Base-by-base conservation (phyloP, 805 yeast genomes). In the Spathaspora boniae region DNA sequence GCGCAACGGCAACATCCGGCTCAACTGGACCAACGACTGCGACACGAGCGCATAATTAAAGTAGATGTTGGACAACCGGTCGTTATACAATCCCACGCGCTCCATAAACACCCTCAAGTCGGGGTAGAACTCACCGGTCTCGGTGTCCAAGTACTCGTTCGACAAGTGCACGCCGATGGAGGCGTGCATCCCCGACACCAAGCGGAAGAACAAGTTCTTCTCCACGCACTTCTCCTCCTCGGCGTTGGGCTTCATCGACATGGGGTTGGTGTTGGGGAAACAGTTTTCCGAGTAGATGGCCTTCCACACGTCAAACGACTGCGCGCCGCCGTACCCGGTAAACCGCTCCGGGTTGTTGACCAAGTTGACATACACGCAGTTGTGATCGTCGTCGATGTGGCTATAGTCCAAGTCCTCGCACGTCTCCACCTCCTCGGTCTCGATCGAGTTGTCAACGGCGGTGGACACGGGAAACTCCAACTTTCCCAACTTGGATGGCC, bases 261-360 rank as follows among this genome's bases (percentile, higher is more conserved):
- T 56, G 11, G 66, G 68, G 36, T 51, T 59, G 5, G 68, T 60
- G 46, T 65, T 69, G 6, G 80, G 78, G 62, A 89, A 89, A 56
- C 96, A 88, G 65, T 89, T 89, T 49, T 93, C 96, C 28, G 78
- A 80, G 59, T 93, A 93, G 19, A 93, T 88, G 45, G 94, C 86
- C 26, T 78, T 70, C 99, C 99, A 93, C 31, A 93, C 86, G 54
- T 83, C 87, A 46, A 82, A 78, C 16, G 96, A 86, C 51, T 93
- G 96, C 33, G 81, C 78, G 20, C 98, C 98, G 21, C 88, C 84
- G 53, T 93, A 93, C 0, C 98, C 98, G 0, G 98, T 94, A 64
- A 86, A 93, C 51, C 98, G 71, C 60, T 93, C 99, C 1, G 96
- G 96, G 53, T 94, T 94, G 36, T 84, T 86, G 15, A 82, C 69